A percentile compares a stretch with the other conserved stretches of the same genome.
Conservation (phyloP, 177 flowering plant genomes). For the Telopea speciosissima region DNA sequence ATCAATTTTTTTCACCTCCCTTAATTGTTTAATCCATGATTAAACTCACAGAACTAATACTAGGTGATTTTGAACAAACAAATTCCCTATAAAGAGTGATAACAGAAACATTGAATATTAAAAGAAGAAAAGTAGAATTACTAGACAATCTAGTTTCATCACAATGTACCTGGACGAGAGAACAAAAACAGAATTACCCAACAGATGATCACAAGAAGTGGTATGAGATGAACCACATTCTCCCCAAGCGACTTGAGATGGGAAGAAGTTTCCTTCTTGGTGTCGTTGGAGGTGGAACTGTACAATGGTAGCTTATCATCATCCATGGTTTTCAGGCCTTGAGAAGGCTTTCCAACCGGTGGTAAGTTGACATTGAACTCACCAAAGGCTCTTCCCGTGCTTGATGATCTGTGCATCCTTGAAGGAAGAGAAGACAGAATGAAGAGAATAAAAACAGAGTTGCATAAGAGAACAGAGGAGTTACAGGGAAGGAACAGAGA, state of each 20-base stretch:
- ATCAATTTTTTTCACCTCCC: too few relatives aligned
- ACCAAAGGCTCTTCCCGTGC: constrained; percentile 34
- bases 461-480: too few relatives aligned
- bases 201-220: constrained; percentile 48
- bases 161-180: constrained; percentile 34
- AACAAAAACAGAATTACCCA: constrained; percentile 53
- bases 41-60: too few relatives aligned
- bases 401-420: constrained; percentile 44
- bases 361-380: constrained; percentile 42
- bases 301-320: constrained; percentile 25
- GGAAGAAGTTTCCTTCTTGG: constrained; percentile 1
- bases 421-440: background rate
- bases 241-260: constrained; percentile 10
- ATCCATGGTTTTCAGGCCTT: constrained; percentile 20
- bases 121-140: background rate
- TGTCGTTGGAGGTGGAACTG: constrained; percentile 23
- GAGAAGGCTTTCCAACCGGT: constrained; percentile 21
- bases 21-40: too few relatives aligned
- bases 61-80: too few relatives aligned
- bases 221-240: constrained; percentile 54
- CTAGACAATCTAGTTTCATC: background rate
- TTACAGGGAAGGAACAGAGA: too few relatives aligned
- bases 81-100: too few relatives aligned
- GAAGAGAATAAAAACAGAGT: too few relatives aligned
- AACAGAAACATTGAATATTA: too few relatives aligned